phyloP scores from a whole-genome alignment of 148 eudicot species.

The Rheum nobile region DNA sequence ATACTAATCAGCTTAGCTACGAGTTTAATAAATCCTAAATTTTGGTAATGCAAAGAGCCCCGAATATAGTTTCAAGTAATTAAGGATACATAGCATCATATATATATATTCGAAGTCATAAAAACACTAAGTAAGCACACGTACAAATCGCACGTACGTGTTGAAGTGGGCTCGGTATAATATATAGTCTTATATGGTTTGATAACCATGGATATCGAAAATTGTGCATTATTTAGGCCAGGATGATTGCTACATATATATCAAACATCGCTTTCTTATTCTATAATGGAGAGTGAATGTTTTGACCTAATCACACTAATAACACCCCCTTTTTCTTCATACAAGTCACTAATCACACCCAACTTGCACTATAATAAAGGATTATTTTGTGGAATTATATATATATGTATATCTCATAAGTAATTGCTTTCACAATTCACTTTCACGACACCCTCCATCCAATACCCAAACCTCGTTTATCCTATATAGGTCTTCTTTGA shows the following conservation, averaged over 20 bases:
- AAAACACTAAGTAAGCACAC: neutral
- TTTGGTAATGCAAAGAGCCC: too few species aligned
- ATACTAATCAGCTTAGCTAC: too few species aligned
- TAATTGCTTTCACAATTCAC: neutral
- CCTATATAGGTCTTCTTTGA: neutral
- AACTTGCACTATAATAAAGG: neutral
- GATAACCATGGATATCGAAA: neutral
- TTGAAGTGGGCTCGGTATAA: neutral
- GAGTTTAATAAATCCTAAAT: too few species aligned
- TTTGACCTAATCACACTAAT: conserved; percentile 2
- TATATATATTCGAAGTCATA: neutral
- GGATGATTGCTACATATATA: neutral
- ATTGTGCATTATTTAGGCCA: neutral
- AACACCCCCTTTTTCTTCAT: neutral
- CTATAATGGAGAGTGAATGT: neutral
- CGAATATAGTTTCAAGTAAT: too few species aligned
- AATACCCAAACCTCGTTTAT: neutral
- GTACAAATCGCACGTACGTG: neutral
- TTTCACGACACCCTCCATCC: neutral
- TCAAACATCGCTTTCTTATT: neutral
- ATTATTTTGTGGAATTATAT: neutral
- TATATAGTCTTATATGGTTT: neutral
- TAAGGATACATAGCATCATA: too few species aligned
- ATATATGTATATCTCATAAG: too few species aligned
- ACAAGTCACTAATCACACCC: neutral